Evolutionary conservation across 345 rosid species (phyloP).

Genomic region (Iberis pinnata): DNA sequence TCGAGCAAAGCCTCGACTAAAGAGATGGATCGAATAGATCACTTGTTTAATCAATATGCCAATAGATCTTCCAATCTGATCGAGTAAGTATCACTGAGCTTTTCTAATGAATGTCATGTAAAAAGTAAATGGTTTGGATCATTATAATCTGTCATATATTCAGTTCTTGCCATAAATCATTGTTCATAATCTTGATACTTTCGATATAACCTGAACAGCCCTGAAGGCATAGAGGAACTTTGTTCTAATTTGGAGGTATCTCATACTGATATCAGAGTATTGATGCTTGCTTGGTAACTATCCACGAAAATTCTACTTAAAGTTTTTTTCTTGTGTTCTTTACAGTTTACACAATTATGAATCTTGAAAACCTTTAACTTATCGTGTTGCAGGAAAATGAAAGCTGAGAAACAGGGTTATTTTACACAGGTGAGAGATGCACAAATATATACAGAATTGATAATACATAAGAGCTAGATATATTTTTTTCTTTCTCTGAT

Average conservation of each 20-base stretch:
- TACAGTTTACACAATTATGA: constrained; percentile 3
- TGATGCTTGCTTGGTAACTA: constrained; percentile 96
- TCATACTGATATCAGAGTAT: constrained; percentile 86
- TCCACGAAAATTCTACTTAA: neutral
- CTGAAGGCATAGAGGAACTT: constrained; percentile 86
- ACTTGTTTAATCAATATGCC: constrained; percentile 59
- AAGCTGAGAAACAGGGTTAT: constrained; percentile 93
- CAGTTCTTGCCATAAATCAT: neutral
- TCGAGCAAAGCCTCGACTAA: constrained; percentile 80
- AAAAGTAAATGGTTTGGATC: neutral
- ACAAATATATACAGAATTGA: neutral
- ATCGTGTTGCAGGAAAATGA: constrained; percentile 71
- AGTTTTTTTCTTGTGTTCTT: no score
- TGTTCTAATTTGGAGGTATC: constrained; percentile 82
- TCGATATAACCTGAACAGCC: constrained; percentile 44
- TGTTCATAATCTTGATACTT: neutral
- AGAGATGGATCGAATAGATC: constrained; percentile 91
- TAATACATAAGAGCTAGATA: neutral
- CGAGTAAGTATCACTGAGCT: constrained; percentile 54
- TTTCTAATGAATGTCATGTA: neutral
- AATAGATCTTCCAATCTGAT: constrained; percentile 65
- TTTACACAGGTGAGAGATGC: constrained; percentile 65
- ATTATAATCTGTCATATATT: neutral
- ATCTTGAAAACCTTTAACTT: constrained; percentile 8
- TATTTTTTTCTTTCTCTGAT: neutral